Percentiles rank a stretch among this genome's conserved stretches.
Conservation (phyloP, 1,139 yeast species). For the Casaregolazyma suthepensis region DNA sequence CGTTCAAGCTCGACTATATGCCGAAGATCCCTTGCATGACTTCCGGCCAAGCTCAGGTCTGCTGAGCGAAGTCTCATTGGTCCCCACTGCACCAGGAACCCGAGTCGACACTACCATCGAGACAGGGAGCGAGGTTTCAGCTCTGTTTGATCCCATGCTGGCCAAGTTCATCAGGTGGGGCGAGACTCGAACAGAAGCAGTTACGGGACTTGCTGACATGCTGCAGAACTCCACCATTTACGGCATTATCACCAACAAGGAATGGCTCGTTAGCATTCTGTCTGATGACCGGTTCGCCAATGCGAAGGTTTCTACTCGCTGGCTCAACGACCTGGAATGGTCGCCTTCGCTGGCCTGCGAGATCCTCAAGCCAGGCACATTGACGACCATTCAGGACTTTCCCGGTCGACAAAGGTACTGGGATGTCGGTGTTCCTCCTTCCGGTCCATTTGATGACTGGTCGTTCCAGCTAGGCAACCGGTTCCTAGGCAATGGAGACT, state of each 20-base stretch:
- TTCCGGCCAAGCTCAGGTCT: constrained; percentile 97
- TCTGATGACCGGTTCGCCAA: constrained; percentile 75
- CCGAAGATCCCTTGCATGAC: constrained; percentile 93
- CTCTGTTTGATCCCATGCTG: constrained; percentile 93
- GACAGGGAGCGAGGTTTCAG: constrained; percentile 79
- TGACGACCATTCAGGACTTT: constrained; percentile 91
- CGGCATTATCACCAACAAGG: constrained; percentile 87
- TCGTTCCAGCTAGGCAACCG: constrained; percentile 85
- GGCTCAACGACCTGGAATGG: constrained; percentile 73
- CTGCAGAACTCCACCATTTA: constrained; percentile 77
- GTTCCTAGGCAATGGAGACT: constrained; percentile 76
- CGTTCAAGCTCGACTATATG: constrained; percentile 93
- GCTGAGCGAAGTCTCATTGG: constrained; percentile 56
- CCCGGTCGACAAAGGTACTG: constrained; percentile 90
- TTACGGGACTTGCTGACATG: constrained; percentile 68
- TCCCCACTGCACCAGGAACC: constrained; percentile 56
- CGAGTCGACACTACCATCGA: constrained; percentile 92
- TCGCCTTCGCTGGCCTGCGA: constrained; percentile 72
- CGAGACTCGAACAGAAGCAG: constrained; percentile 76
- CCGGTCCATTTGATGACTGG: constrained; percentile 96
- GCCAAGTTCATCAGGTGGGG: constrained; percentile 97
- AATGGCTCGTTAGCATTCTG: constrained; percentile 80
- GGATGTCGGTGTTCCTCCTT: constrained; percentile 94
- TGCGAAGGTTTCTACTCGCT: constrained; percentile 80
- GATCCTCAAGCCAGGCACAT: constrained; percentile 80